Conservation (phyloP, 2,329 filamentous ascomycete species). For the Epicoccum sorghinum region DNA sequence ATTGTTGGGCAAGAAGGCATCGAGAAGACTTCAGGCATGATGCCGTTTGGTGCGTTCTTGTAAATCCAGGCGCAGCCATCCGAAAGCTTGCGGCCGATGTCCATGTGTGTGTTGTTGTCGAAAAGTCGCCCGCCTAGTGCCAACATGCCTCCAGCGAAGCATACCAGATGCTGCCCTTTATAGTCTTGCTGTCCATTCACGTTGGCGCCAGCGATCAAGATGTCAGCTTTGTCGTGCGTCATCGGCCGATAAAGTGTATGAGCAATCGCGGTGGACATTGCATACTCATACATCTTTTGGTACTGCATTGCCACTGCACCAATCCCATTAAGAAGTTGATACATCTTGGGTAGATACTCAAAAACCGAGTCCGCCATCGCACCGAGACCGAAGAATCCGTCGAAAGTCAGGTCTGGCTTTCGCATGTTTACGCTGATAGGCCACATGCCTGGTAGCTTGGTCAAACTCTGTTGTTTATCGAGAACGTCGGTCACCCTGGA, state of each 20-base stretch:
- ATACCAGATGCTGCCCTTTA: conserved; percentile 60
- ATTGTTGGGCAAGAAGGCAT: conserved; percentile 54
- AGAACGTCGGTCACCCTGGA: conserved; percentile 48
- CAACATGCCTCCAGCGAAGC: conserved; percentile 72
- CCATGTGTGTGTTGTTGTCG: conserved; percentile 56
- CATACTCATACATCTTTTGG: conserved; percentile 60
- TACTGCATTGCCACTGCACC: conserved; percentile 48
- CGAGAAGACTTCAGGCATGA: conserved; percentile 64
- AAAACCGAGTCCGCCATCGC: conserved; percentile 40
- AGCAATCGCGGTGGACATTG: conserved; percentile 47
- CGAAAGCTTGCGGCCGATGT: conserved; percentile 60
- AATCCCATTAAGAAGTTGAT: conserved; percentile 23
- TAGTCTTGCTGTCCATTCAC: conserved; percentile 32
- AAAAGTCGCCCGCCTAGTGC: conserved; percentile 68
- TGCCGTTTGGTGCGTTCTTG: conserved; percentile 58
- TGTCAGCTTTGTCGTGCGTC: conserved; percentile 51
- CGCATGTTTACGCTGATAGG: conserved; percentile 37
- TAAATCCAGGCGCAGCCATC: conserved; percentile 68
- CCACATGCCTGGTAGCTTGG: conserved; percentile 53
- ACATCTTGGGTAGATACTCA: conserved; percentile 47
- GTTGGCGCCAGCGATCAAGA: conserved; percentile 44
- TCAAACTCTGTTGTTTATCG: conserved; percentile 47
- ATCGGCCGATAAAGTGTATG: conserved; percentile 56
- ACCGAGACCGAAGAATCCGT: conserved; percentile 46
- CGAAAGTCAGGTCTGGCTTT: conserved; percentile 40